Base-by-base conservation (phyloP, 2,329 filamentous ascomycete genomes). In the Pestalotiopsis sp. region DNA sequence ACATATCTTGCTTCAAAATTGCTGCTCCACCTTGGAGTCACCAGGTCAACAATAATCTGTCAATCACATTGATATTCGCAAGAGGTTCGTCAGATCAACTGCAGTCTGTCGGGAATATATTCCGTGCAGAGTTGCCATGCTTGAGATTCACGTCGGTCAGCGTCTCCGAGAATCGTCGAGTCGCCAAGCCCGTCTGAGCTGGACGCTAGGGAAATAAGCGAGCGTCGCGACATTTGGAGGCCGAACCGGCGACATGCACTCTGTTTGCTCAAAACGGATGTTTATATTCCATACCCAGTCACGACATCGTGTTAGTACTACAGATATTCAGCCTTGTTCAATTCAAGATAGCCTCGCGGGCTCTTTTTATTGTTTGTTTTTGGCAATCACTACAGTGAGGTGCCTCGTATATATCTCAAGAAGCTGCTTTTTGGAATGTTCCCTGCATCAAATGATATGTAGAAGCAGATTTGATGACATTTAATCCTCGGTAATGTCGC, bases 401-500 rank as follows among this genome's bases (percentile, higher is more conserved):
- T 23, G 9, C 11, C 7, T 52, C 20, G 17, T n/a, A 52, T n/a
- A 52, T 52, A 2, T 6, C 9, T 36, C n/a, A n/a, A 17, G 17
- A 52, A n/a, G 45, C n/a, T n/a, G 14, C 17, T 52, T 17, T 52
- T 23, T 52, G 14, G 11, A n/a, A 12, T 52, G 6, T 17, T 17
- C 17, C 5, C 20, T 52, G 17, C n/a, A 7, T 52, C 45, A n/a
- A n/a, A n/a, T 7, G 6, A 36, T n/a, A 52, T 52, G 20, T 9
- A 20, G 17, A 52, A n/a, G 45, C 45, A 52, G 17, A 20, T 20
- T n/a, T 11, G 20, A 13, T n/a, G 9, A 20, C 38, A 13, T 41
- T 80, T 90, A 94, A 77, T 97, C 94, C 84, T 97, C 95, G 14
- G 94, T 97, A 77, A 97, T 87, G 80, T 98, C 96, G 74, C 96